Percentiles rank a stretch among this genome's conserved stretches.
phyloP scores from a whole-genome alignment of 140 eudicot genomes.

The Erigeron philadelphicus region DNA sequence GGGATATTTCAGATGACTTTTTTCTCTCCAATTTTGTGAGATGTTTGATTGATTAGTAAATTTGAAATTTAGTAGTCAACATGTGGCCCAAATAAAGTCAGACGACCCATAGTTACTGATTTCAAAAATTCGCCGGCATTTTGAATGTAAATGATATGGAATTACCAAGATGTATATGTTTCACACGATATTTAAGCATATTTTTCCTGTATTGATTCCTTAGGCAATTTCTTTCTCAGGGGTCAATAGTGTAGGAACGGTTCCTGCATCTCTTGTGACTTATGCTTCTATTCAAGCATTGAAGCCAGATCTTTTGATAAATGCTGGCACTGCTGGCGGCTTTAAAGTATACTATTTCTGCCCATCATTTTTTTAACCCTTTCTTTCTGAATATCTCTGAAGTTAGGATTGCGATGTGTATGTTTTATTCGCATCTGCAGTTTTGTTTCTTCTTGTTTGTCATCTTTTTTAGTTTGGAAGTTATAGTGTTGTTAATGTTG shows the following conservation, averaged over 20 bases:
- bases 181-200: background rate
- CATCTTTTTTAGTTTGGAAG: background rate
- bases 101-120: background rate
- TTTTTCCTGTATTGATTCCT: conserved; percentile 18
- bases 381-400: conserved; percentile 10
- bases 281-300: conserved; percentile 95
- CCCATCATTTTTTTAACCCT: background rate
- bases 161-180: background rate
- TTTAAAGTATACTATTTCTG: conserved; percentile 55
- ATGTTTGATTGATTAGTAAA: background rate
- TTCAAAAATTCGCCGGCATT: background rate
- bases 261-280: conserved; percentile 85
- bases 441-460: background rate
- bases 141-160: background rate
- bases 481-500: conserved; percentile 17
- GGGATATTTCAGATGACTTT: conserved; percentile 7
- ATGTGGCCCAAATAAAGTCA: conserved; percentile 7
- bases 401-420: conserved; percentile 3
- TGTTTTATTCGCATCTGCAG: conserved; percentile 8
- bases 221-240: conserved; percentile 46
- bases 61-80: conserved; percentile 16
- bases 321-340: conserved; percentile 98
- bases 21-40: background rate
- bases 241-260: conserved; percentile 80
- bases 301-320: conserved; percentile 83